Evolutionary conservation across 306 rosid species (phyloP), one percentile per base, ranked within the genome.

Genomic region (Mimosa pudica): DNA sequence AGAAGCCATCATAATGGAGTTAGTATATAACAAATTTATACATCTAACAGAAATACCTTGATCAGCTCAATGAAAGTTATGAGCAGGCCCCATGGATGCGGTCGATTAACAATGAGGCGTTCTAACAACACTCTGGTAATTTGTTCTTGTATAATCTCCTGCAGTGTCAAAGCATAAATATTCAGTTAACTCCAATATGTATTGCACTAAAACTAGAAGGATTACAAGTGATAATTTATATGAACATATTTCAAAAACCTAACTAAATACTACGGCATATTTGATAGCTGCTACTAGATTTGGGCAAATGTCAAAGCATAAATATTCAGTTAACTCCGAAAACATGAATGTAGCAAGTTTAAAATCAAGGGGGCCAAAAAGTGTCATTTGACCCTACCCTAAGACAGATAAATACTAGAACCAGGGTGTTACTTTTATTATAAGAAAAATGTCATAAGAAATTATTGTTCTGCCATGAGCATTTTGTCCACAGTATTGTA

Each of bases 71-170:
- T 96, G 79, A 96, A 96, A n/a, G 98, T 93, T 46, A 96, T 93
- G 46, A 96, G 90, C 47, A 96, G 94, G 63, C 99, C 99, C 99
- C 99, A 96, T 18, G 99, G 99, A 85, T 96, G 99, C 17, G 99
- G 99, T 46, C 99, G 88, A 80, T 96, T 96, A 30, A 93, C 98
- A 77, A 96, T 96, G 13, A 96, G 85, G 24, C 99, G 96, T 76
- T 96, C 99, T 78, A 96, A 82, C 92, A 96, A 79, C 36, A 96
- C 99, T 83, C 99, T 90, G 3, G 99, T 96, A 68, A 96, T 96
- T 86, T 96, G 99, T 85, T 96, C 99, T 85, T 93, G 97, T 83
- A 96, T 93, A 58, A 93, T 88, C 86, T 96, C 99, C 97, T 93
- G 94, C 79, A 74, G 80, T 46, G 65, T 38, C 68, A 84, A 57